phyloP scores from a whole-genome alignment of 108 stramenopile species.

The Seminavis robusta region DNA sequence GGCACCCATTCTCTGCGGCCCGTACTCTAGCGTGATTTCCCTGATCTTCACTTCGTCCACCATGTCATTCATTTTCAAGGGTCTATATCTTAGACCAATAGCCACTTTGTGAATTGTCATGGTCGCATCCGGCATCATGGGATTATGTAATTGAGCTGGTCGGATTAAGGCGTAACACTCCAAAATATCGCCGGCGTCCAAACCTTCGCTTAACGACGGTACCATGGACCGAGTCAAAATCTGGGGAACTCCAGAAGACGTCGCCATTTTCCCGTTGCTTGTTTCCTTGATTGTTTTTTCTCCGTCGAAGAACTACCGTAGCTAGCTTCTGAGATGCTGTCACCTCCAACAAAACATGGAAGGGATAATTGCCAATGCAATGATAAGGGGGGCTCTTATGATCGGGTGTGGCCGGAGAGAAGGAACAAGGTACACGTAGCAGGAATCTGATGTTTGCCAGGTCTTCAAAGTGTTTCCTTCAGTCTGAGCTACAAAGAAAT shows the following conservation, averaged over 20 bases:
- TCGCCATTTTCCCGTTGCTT: neutral
- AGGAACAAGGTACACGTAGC: too few relatives aligned
- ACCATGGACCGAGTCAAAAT: constrained; percentile 32
- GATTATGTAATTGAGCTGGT: constrained; percentile 45
- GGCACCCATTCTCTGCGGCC: constrained; percentile 62
- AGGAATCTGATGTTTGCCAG: too few relatives aligned
- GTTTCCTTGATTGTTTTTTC: too few relatives aligned
- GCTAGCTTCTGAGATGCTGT: too few relatives aligned
- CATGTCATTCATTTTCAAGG: too few relatives aligned
- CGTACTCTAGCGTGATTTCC: constrained; percentile 88
- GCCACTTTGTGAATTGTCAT: constrained; percentile 62
- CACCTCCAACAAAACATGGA: too few relatives aligned
- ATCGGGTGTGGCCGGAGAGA: too few relatives aligned
- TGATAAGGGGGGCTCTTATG: too few relatives aligned
- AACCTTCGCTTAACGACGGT: constrained; percentile 47
- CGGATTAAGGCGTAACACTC: constrained; percentile 75
- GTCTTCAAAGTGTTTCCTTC: too few relatives aligned
- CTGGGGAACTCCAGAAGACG: constrained; percentile 17
- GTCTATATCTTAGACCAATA: constrained; percentile 67
- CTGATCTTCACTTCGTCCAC: constrained; percentile 9
- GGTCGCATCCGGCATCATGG: constrained; percentile 40
- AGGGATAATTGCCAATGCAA: too few relatives aligned
- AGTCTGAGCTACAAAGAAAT: too few relatives aligned
- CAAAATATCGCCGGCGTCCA: constrained; percentile 81
- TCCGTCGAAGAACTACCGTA: too few relatives aligned